Conservation (phyloP, 75 land plant genomes). For the Azolla pinnata region DNA sequence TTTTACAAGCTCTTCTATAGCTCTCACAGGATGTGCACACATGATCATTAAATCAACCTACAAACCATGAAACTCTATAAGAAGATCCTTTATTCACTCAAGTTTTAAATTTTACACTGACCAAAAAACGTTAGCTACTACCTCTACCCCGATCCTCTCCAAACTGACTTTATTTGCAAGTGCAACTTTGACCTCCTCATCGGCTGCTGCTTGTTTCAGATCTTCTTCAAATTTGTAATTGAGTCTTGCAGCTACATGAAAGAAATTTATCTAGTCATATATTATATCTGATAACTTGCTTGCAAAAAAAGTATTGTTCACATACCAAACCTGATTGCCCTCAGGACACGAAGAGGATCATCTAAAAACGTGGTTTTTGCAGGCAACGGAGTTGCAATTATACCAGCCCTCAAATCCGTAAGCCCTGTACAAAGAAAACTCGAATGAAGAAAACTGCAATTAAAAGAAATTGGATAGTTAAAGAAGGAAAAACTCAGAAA, state of each 20-base stretch:
- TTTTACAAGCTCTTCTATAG: constrained; percentile 54
- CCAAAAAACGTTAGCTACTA: constrained; percentile 22
- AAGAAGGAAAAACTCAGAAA: too few relatives aligned
- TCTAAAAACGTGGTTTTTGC: constrained; percentile 87
- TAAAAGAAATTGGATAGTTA: too few relatives aligned
- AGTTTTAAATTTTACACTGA: background rate
- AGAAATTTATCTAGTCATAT: constrained; percentile 1
- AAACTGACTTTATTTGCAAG: constrained; percentile 67
- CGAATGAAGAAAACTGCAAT: too few relatives aligned
- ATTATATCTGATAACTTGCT: background rate
- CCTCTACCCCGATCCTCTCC: constrained; percentile 94
- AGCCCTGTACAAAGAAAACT: constrained; percentile 75
- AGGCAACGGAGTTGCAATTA: constrained; percentile 83
- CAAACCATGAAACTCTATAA: constrained; percentile 6
- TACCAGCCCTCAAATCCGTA: constrained; percentile 55
- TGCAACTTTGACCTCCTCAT: constrained; percentile 68
- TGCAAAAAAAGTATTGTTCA: background rate
- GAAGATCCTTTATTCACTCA: background rate
- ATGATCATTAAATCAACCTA: constrained; percentile 94
- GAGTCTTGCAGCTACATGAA: constrained; percentile 73
- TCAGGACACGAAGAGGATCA: constrained; percentile 90
- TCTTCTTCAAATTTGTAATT: constrained; percentile 64
- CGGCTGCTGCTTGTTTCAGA: constrained; percentile 64
- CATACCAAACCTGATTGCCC: constrained; percentile 93
- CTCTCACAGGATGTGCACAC: constrained; percentile 60